Conservation (phyloP, 768 basidiomycete species). For the Pleurotus pulmonarius region DNA sequence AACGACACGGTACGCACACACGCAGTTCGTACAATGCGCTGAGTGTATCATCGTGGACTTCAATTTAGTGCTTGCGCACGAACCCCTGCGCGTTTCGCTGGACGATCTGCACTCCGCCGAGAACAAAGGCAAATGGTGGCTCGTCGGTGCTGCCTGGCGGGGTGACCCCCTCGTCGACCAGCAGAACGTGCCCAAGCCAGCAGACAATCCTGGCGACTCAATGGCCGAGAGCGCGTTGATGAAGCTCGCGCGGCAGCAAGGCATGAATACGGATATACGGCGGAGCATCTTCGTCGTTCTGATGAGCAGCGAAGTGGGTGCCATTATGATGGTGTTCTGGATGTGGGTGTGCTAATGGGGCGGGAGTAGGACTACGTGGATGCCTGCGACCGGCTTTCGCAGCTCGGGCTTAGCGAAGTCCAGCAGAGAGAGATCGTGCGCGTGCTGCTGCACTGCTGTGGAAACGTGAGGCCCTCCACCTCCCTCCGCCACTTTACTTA, state of each 20-base stretch:
- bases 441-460: constrained; percentile 88
- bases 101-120: constrained; percentile 82
- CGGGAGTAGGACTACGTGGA: constrained; percentile 84
- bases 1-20: constrained; percentile 54
- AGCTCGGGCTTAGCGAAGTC: constrained; percentile 78
- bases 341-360: background rate
- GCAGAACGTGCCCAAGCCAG: constrained; percentile 31
- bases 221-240: constrained; percentile 43
- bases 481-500: background rate
- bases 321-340: background rate
- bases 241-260: constrained; percentile 88
- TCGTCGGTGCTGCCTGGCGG: constrained; percentile 94
- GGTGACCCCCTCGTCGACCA: constrained; percentile 87
- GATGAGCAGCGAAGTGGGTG: constrained; percentile 90
- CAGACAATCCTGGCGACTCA: constrained; percentile 20
- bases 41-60: background rate
- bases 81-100: constrained; percentile 82
- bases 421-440: constrained; percentile 96
- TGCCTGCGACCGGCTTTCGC: constrained; percentile 85
- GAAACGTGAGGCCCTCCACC: constrained; percentile 55
- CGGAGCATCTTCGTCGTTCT: constrained; percentile 88
- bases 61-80: constrained; percentile 68
- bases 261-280: constrained; percentile 98
- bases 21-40: background rate
- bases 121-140: constrained; percentile 96